These are phyloP conservation scores for Dactylellina sp. DNA, from an alignment of 2,329 filamentous ascomycete species.

Conservation along the genomic window DNA sequence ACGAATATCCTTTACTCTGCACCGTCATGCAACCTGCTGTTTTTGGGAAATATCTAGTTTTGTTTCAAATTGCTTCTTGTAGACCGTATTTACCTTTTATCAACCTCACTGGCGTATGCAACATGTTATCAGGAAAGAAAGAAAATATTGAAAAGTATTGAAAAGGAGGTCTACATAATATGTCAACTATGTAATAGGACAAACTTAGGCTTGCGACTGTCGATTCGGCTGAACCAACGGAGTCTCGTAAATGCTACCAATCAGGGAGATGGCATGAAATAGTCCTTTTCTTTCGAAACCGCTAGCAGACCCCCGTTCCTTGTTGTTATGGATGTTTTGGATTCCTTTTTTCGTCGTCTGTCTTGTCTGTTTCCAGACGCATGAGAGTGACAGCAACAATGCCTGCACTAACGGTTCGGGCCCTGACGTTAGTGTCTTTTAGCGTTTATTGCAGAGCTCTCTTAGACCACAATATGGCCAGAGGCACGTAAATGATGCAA, in stretches of 20 bases:
- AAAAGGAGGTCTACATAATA: too few species aligned
- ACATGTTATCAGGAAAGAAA: background rate
- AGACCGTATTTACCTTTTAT: background rate
- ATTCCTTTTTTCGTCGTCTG: background rate
- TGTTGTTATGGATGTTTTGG: background rate
- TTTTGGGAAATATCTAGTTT: background rate
- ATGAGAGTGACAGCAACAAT: background rate
- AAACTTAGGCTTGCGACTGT: too few species aligned
- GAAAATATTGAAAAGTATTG: too few species aligned
- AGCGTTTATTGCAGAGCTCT: slow-evolving; percentile 6
- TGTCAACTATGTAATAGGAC: too few species aligned
- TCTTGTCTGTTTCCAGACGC: background rate
- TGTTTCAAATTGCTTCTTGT: background rate
- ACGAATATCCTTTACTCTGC: slow-evolving; percentile 25
- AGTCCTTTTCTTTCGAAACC: background rate
- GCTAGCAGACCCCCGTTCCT: background rate
- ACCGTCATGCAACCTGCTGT: background rate
- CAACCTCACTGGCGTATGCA: background rate
- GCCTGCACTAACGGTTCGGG: slow-evolving; percentile 18
- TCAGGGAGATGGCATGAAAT: background rate
- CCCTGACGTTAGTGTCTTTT: slow-evolving; percentile 14
- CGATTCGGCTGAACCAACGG: too few species aligned
- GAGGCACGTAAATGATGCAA: background rate
- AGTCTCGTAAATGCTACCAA: background rate
- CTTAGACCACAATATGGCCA: background rate